These are phyloP conservation scores for Funneliformis mosseae DNA, from an alignment of 192 early-diverging fungal genomes.

Conservation along the genomic window DNA sequence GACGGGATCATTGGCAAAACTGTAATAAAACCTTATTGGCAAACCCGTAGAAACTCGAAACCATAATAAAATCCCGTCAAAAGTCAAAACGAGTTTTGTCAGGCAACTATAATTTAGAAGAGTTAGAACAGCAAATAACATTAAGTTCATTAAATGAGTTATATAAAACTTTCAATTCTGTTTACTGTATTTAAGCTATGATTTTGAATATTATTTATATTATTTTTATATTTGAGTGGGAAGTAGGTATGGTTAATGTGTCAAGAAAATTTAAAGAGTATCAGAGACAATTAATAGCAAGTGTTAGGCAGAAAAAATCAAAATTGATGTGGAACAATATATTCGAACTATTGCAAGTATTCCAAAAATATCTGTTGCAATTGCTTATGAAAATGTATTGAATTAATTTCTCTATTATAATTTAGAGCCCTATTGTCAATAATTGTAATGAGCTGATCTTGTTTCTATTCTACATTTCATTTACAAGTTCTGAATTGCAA, in stretches of 20 bases:
- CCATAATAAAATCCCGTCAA: no score
- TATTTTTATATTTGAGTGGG: constrained; percentile 12
- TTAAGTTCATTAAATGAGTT: constrained; percentile 3
- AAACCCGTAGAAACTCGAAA: no score
- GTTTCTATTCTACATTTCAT: constrained; percentile 25
- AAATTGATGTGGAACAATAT: constrained; percentile 31
- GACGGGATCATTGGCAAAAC: no score
- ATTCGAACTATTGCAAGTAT: constrained; percentile 27
- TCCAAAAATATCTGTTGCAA: constrained; percentile 7
- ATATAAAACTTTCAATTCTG: constrained; percentile 17
- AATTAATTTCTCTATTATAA: constrained; percentile 15
- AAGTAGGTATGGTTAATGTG: not conserved
- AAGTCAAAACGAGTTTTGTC: no score
- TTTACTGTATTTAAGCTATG: constrained; percentile 4
- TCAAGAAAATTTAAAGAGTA: constrained; percentile 17
- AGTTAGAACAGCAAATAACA: constrained; percentile 22
- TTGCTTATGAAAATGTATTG: constrained; percentile 5
- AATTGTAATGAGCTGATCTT: constrained; percentile 27
- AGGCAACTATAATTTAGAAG: constrained; percentile 12
- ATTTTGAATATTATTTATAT: not conserved
- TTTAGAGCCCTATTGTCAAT: constrained; percentile 27
- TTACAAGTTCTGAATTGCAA: constrained; percentile 26
- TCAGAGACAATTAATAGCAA: constrained; percentile 16
- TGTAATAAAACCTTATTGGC: no score
- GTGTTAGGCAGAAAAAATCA: not conserved